These are phyloP conservation scores for Dimargaris xerosporica DNA, from an alignment of 192 early-diverging fungal genomes.

Conservation along the genomic window DNA sequence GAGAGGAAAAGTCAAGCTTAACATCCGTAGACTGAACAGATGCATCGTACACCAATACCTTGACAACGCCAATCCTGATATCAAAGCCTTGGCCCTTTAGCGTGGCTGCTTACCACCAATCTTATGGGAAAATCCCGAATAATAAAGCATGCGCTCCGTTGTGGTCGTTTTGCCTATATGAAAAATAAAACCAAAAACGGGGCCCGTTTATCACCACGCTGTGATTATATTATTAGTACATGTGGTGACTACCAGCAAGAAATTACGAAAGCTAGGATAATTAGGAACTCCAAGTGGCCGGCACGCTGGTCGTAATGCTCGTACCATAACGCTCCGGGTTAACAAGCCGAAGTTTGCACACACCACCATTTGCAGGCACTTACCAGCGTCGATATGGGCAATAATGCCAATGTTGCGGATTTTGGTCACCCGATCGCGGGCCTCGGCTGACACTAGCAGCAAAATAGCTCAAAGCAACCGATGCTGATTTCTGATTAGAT, in stretches of 20 bases:
- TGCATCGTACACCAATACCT: too few relatives aligned
- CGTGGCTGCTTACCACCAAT: constrained; percentile 53
- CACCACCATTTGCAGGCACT: not conserved
- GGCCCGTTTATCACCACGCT: not conserved
- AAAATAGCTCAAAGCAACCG: too few relatives aligned
- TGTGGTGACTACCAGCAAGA: not conserved
- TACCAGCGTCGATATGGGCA: constrained; percentile 93
- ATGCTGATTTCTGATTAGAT: too few relatives aligned
- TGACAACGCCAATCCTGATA: too few relatives aligned
- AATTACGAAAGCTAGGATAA: not conserved
- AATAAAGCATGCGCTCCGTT: constrained; percentile 94
- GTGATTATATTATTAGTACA: not conserved
- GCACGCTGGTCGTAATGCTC: too few relatives aligned
- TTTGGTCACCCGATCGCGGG: constrained; percentile 1
- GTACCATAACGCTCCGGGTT: too few relatives aligned
- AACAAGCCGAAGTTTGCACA: not conserved
- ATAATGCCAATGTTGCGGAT: constrained; percentile 88
- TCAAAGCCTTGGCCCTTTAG: too few relatives aligned
- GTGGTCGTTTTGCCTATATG: constrained; percentile 70
- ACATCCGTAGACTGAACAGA: too few relatives aligned
- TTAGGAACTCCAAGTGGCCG: not conserved
- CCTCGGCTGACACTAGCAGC: not conserved
- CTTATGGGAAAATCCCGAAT: constrained; percentile 73
- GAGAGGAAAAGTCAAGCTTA: too few relatives aligned
- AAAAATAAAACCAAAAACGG: not conserved